Evolutionary conservation across 2,329 filamentous ascomycete genomes (phyloP), one percentile per base, ranked within the genome.

Genomic region (Pseudopyrenochaeta lycopersici): DNA sequence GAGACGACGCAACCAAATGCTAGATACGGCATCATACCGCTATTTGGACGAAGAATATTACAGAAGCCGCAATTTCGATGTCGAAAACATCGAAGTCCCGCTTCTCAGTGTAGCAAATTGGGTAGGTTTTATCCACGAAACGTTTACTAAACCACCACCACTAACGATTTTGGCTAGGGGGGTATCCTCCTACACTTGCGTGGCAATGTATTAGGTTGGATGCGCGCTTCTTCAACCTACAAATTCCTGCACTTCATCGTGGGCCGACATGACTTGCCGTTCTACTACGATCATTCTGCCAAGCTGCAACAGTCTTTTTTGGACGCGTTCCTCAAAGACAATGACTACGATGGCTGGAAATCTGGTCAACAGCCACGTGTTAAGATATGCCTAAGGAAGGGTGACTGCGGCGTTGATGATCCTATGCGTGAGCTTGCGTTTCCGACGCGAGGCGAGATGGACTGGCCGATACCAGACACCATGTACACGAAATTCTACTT

Each of bases 161-260:
- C 23, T 27, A 27, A 27, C 23, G 23, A 27, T 27, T 5, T 9
- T 9, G 23, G 23, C 23, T 27, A 27, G 23, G 87, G 87, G 10
- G 87, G 86, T 0, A 90, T 90, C 41, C 71, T 86, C 2, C 78
- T 90, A 1, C 88, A 90, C 60, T 77, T 90, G 3, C 78, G 88
- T 4, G 88, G 88, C 1, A 90, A 90, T 57, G 79, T 90, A 4
- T 79, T 87, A 56, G 88, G 87, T 0, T 90, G 81, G 47, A 76
- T 76, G 3, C 78, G 84, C 41, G 87, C 87, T 0, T 85, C 85
- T 1, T 89, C 86, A 0, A 77, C 84, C 54, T 75, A 85, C 49
- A 90, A 90, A 69, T 90, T 86, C 58, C 78, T 90, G 0, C 83
- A 87, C 7, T 29, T 45, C 21, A 35, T 35, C 11, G 23, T 21